Evolutionary conservation across 1,284 basidiomycete species (phyloP), one percentile per base, ranked within the genome.

Genomic region (Pascua guehoae): DNA sequence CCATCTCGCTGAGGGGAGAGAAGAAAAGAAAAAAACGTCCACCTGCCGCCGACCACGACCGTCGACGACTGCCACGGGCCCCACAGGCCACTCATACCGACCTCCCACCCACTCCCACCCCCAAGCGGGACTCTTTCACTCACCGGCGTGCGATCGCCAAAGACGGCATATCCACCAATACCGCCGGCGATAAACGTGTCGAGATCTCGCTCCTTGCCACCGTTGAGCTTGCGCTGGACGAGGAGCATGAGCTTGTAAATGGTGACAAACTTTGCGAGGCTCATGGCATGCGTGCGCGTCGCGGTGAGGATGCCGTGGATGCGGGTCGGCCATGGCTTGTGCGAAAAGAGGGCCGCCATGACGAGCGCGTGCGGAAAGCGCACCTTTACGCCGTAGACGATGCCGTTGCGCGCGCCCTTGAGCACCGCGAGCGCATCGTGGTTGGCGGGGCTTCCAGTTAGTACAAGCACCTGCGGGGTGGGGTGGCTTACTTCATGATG

Each of bases 351-450:
- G 60, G 97, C 84, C n/a, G 92, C 88, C 95, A 98, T 98, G 56
- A 98, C 88, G 32, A 99, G 81, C 2, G 96, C 95, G 83, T 99
- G 96, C n/a, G 96, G 96, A 72, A 96, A 96, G 47, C 81, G 82
- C 66, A 98, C 90, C 81, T 98, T 97, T 69, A 88, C 88, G 49
- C 83, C 83, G 63, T 84, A 84, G 8, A 98, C 91, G 57, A 96
- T 82, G 11, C 95, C 95, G 78, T 97, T 98, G 38, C 95, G 85
- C 38, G 91, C 91, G 47, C 93, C 95, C 78, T 98, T 98, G 71
- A 98, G 76, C 67, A 98, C 87, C 18, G 90, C 86, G 47, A 98
- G 83, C 63, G 89, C 84, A 71, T 96, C 93, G 74, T 96, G 94
- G 71, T 88, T 88, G 12, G 83, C 83, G 12, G 94, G 93, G 57